Conservation (phyloP, 106 monocot genomes). For the Dendrobium catenatum region DNA sequence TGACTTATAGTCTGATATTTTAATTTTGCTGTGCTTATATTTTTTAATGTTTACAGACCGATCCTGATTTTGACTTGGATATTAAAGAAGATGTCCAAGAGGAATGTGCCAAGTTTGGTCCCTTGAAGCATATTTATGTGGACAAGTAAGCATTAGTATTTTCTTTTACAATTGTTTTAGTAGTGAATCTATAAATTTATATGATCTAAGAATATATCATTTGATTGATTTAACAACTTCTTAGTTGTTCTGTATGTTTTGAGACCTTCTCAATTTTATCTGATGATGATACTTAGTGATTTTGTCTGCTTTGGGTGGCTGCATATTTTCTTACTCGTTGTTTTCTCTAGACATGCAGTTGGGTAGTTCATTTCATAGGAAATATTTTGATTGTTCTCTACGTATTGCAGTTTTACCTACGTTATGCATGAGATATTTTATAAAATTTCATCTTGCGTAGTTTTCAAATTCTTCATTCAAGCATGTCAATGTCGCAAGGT, state of each 20-base stretch:
- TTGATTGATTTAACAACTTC: neutral
- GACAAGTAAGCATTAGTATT: slow-evolving; percentile 20
- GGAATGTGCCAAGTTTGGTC: slow-evolving; percentile 27
- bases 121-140: slow-evolving; percentile 27
- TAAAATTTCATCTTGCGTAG: no score
- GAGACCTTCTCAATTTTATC: neutral
- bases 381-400: no score
- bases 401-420: no score
- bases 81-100: slow-evolving; percentile 29
- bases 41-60: slow-evolving; percentile 12
- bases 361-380: no score
- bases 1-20: neutral
- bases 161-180: neutral
- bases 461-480: no score
- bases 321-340: no score
- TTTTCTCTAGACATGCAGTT: no score
- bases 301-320: neutral
- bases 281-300: neutral
- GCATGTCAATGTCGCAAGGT: neutral
- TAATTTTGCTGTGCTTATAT: neutral
- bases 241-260: neutral
- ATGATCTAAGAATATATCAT: neutral
- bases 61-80: slow-evolving; percentile 34
- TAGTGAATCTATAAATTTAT: neutral
- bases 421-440: no score